Evolutionary conservation across 768 basidiomycete species (phyloP).

Genomic region (Mrakia frigida): DNA sequence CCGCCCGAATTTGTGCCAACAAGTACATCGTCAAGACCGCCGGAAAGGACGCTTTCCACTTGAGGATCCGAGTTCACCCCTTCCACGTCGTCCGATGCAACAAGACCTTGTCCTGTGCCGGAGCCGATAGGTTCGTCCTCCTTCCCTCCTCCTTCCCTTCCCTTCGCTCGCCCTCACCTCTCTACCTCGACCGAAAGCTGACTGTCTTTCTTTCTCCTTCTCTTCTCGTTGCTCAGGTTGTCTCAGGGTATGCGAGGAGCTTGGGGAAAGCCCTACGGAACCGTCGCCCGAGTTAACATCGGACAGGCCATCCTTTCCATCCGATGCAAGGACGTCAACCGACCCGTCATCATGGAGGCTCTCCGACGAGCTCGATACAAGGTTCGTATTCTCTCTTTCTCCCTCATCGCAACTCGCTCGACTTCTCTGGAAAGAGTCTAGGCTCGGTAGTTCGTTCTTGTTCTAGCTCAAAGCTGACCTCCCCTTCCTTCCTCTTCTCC

Average conservation of each 20-base stretch:
- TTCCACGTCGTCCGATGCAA: conserved; percentile 99
- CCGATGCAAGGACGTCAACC: conserved; percentile 83
- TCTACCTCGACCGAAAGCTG: background rate
- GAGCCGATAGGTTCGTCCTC: conserved; percentile 80
- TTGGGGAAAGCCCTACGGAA: conserved; percentile 89
- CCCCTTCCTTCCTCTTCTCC: background rate
- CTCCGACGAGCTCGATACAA: conserved; percentile 97
- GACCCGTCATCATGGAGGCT: conserved; percentile 87
- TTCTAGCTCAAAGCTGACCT: background rate
- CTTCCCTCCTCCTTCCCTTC: background rate
- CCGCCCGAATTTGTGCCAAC: conserved; percentile 98
- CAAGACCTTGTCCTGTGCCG: conserved; percentile 99
- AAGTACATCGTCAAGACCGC: conserved; percentile 98
- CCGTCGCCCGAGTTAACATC: conserved; percentile 84
- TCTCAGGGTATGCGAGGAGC: conserved; percentile 88
- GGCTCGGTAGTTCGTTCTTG: background rate
- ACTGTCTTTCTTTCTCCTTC: background rate
- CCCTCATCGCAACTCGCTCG: no score
- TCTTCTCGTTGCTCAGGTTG: conserved; percentile 35
- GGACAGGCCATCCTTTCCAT: conserved; percentile 90
- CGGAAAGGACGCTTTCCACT: conserved; percentile 98
- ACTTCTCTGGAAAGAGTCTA: background rate
- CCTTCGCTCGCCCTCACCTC: background rate
- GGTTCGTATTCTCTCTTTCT: conserved; percentile 37
- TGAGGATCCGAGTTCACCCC: conserved; percentile 93